These are phyloP conservation scores for Xanthoceras sorbifolium DNA, from an alignment of 345 rosid genomes.

Conservation along the genomic window DNA sequence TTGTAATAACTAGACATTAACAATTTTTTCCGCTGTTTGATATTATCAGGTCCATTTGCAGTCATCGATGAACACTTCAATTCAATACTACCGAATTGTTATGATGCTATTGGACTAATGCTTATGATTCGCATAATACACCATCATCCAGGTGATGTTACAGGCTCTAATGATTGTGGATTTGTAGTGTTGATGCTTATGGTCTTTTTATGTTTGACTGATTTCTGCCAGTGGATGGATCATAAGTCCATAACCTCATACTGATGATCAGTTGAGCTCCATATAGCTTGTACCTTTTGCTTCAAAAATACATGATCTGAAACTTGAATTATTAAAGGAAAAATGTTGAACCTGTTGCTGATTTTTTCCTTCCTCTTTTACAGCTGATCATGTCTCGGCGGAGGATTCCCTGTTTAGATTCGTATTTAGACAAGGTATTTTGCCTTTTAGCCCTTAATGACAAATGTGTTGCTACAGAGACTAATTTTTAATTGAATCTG, in stretches of 20 bases:
- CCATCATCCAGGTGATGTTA: slow-evolving; percentile 82
- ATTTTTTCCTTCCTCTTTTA: slow-evolving; percentile 13
- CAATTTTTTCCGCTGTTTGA: slow-evolving; percentile 7
- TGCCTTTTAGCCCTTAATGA: neutral
- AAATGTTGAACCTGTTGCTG: neutral
- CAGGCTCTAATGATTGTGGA: neutral
- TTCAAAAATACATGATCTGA: slow-evolving; percentile 3
- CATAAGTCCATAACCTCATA: neutral
- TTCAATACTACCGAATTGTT: slow-evolving; percentile 81
- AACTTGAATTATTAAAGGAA: neutral
- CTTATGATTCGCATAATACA: slow-evolving; percentile 96
- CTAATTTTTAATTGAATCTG: slow-evolving; percentile 26
- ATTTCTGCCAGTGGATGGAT: neutral
- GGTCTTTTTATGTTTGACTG: neutral
- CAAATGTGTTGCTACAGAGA: slow-evolving; percentile 8
- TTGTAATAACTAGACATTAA: neutral
- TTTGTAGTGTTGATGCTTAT: neutral
- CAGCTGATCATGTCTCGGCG: slow-evolving; percentile 97
- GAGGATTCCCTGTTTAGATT: slow-evolving; percentile 95
- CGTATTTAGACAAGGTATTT: slow-evolving; percentile 92
- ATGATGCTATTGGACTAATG: slow-evolving; percentile 97
- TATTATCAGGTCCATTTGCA: slow-evolving; percentile 86
- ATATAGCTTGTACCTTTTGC: neutral
- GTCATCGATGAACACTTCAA: slow-evolving; percentile 93
- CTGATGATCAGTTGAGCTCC: neutral